These are phyloP conservation scores for Cladobotryum protrusum DNA, from an alignment of 2,329 filamentous ascomycete genomes.

Conservation along the genomic window DNA sequence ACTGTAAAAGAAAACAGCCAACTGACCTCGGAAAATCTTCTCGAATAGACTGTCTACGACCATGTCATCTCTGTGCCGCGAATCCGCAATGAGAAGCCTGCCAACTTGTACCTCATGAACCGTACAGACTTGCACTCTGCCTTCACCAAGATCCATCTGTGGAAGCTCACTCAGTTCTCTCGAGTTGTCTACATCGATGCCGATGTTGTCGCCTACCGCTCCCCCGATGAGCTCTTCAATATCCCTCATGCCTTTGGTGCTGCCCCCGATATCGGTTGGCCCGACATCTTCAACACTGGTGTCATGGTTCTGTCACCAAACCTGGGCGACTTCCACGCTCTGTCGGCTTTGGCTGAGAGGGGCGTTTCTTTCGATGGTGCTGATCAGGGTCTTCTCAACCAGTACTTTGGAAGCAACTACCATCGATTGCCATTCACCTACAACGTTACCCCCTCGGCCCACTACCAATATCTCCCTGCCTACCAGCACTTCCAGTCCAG, in stretches of 20 bases:
- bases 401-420: slow-evolving; percentile 80
- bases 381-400: slow-evolving; percentile 91
- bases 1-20: not conserved
- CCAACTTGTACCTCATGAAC: slow-evolving; percentile 87
- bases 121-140: slow-evolving; percentile 83
- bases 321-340: slow-evolving; percentile 78
- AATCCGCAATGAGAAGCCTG: slow-evolving; percentile 68
- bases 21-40: not conserved
- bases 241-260: slow-evolving; percentile 56
- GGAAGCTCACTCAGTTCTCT: slow-evolving; percentile 83
- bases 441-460: slow-evolving; percentile 92
- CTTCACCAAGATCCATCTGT: slow-evolving; percentile 94
- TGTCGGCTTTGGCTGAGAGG: slow-evolving; percentile 74
- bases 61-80: slow-evolving; percentile 78
- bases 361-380: slow-evolving; percentile 96
- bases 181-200: slow-evolving; percentile 94
- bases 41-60: slow-evolving; percentile 68
- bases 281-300: slow-evolving; percentile 96
- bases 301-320: slow-evolving; percentile 88
- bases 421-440: slow-evolving; percentile 90
- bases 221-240: slow-evolving; percentile 87
- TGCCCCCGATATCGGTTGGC: slow-evolving; percentile 94
- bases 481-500: slow-evolving; percentile 87
- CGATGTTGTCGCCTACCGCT: slow-evolving; percentile 83
- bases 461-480: slow-evolving; percentile 95